Conservation (phyloP, 1,284 basidiomycete genomes). For the Jaminaea rosea region DNA sequence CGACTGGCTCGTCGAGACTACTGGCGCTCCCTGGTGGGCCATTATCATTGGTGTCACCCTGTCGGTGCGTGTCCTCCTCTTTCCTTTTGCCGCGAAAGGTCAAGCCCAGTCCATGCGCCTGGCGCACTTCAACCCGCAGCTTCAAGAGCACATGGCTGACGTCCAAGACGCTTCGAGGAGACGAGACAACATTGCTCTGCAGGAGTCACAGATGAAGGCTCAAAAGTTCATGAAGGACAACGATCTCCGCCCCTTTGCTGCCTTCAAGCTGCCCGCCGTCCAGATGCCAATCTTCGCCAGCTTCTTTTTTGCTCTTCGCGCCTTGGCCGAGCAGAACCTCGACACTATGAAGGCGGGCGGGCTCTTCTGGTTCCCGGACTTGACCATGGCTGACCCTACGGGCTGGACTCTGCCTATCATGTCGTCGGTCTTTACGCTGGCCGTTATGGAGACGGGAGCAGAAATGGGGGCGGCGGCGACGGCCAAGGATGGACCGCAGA, state of each 20-base stretch:
- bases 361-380: conserved; percentile 64
- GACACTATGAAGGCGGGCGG: conserved; percentile 70
- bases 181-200: conserved; percentile 57
- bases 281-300: conserved; percentile 74
- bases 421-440: conserved; percentile 59
- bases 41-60: conserved; percentile 63
- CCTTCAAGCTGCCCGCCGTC: conserved; percentile 58
- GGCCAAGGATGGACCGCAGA: too few species aligned
- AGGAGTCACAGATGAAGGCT: conserved; percentile 53
- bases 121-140: conserved; percentile 58
- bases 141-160: conserved; percentile 56
- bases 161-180: conserved; percentile 50
- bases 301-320: conserved; percentile 74
- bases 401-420: conserved; percentile 62
- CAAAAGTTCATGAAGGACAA: conserved; percentile 52
- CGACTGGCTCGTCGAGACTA: conserved; percentile 64
- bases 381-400: conserved; percentile 70
- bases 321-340: conserved; percentile 63
- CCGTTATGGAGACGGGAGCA: conserved; percentile 58
- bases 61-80: conserved; percentile 60
- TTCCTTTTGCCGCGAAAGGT: conserved; percentile 63
- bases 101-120: conserved; percentile 65
- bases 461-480: too few species aligned
- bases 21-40: conserved; percentile 51
- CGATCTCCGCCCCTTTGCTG: conserved; percentile 59